Base-by-base conservation (phyloP, 108 stramenopile species). In the Ochromonas danica region DNA sequence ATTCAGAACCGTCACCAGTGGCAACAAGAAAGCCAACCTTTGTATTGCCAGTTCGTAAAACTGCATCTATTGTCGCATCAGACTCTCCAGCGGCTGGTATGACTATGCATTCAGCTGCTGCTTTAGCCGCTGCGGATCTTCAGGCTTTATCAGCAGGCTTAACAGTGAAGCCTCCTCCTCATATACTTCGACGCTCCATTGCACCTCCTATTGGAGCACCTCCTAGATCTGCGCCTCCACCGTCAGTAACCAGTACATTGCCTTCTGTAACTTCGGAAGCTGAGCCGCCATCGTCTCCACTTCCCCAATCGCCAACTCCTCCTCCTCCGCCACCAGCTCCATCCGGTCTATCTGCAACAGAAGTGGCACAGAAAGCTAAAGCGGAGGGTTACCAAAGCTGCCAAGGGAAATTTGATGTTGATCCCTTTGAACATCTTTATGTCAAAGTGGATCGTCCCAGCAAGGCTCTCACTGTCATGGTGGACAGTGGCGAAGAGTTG, bases 381-480 rank as follows among this genome's bases (percentile, higher is more conserved):
- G 22, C 45, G 45, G 14, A 51, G 22, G 45, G 45, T 51, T 51
- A 51, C 22, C 6, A 14, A 6, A 6, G 14, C 22, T 6, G 14
- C 14, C 45, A 51, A 51, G 72, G 72, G 17, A 75, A 75, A 41
- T 75, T 75, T 42, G 72, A 75, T 14, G 72, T 3, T 60, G 72
- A 75, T 41, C n/a, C 25, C 25, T 75, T 75, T 36, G 72, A 75
- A 36, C n/a, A 39, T 14, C 31, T 75, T n/a, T 51, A 14, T 51
- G 45, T 51, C 14, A 27, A 57, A 60, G 40, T 42, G 36, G 51
- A 27, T 6, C 14, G 10, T 42, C 27, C 36, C 3, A 36, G 51
- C 10, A 6, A 39, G 10, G 38, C 31, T 27, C 22, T 75, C 6
- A 28, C 28, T 6, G 31, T 75, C 3, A 27, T 28, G 27, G 31